phyloP scores from a whole-genome alignment of 257 asterid species.

The Lantana camara region DNA sequence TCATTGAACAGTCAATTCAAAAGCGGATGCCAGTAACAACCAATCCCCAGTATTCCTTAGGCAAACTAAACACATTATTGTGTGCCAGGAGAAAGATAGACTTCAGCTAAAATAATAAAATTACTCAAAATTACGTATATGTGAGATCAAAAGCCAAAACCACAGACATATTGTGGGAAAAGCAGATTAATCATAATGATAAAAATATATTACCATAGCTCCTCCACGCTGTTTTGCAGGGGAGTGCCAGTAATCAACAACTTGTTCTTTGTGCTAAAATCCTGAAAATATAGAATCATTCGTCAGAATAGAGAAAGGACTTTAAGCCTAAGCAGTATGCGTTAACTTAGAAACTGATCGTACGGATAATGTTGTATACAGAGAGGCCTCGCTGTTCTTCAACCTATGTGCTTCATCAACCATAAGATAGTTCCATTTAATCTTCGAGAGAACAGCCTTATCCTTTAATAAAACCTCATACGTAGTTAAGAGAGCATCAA shows the following conservation, averaged over 20 bases:
- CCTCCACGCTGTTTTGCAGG: slow-evolving; percentile 96
- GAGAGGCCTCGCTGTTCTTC: slow-evolving; percentile 96
- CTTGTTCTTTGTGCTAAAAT: slow-evolving; percentile 95
- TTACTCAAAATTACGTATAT: background rate
- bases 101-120: background rate
- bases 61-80: background rate
- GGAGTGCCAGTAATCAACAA: slow-evolving; percentile 98
- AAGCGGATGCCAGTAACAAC: background rate
- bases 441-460: slow-evolving; percentile 86
- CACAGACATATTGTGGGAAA: slow-evolving; percentile 5
- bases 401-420: slow-evolving; percentile 99
- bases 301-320: slow-evolving; percentile 20
- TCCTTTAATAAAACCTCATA: slow-evolving; percentile 95
- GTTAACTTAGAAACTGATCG: slow-evolving; percentile 22
- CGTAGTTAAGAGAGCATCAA: slow-evolving; percentile 91
- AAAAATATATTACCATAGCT: slow-evolving; percentile 76
- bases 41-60: background rate
- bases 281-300: slow-evolving; percentile 46
- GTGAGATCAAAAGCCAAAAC: slow-evolving; percentile 3
- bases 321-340: slow-evolving; percentile 15
- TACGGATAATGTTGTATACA: slow-evolving; percentile 82
- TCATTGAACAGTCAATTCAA: background rate
- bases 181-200: slow-evolving; percentile 18
- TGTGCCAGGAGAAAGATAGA: background rate
- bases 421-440: slow-evolving; percentile 98